These are phyloP conservation scores for Willaertia magna DNA, from an alignment of 208 protist species.

Conservation along the genomic window DNA sequence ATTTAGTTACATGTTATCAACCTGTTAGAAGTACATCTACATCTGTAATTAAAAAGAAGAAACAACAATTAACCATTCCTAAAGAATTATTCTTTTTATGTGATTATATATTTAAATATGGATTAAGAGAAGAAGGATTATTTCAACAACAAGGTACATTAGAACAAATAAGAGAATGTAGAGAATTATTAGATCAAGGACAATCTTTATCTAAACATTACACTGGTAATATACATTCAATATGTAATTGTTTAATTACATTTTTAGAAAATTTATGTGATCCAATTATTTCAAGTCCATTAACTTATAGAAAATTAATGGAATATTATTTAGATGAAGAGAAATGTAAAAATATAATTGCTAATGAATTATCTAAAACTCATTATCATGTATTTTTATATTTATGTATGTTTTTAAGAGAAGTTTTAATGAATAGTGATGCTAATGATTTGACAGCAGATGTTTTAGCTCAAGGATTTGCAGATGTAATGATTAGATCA, in stretches of 20 bases:
- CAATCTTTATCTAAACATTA: neutral
- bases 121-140: neutral
- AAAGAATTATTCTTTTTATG: neutral
- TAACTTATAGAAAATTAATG: neutral
- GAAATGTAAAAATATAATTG: neutral
- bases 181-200: neutral
- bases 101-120: constrained; percentile 1
- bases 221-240: neutral
- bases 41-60: neutral
- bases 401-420: neutral
- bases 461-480: neutral
- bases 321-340: neutral
- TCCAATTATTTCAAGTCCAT: neutral
- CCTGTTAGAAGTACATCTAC: neutral
- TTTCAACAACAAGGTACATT: neutral
- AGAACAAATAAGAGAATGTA: neutral
- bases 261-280: neutral
- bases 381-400: neutral
- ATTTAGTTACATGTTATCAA: neutral
- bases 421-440: constrained; percentile 2
- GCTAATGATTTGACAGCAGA: neutral
- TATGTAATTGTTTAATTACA: neutral
- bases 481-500: neutral
- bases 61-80: neutral
- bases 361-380: neutral